phyloP scores from a whole-genome alignment of 805 yeast genomes.

The Wickerhamomyces queroliae region DNA sequence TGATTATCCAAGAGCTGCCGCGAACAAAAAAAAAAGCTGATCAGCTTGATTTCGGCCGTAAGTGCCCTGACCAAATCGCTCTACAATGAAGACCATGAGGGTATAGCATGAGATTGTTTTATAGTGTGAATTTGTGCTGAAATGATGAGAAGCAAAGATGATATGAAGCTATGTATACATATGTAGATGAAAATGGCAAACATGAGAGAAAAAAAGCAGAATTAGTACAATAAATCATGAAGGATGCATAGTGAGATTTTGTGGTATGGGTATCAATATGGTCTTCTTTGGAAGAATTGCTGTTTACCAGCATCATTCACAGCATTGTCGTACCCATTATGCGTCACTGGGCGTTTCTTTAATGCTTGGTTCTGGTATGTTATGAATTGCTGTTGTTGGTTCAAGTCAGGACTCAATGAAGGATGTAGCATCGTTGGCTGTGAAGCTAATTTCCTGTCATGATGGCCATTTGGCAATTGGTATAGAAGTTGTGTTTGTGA shows the following conservation, averaged over 20 bases:
- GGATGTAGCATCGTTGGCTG: constrained; percentile 11
- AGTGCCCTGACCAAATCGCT: too few relatives aligned
- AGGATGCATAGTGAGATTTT: not conserved
- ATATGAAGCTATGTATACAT: not conserved
- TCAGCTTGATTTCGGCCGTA: too few relatives aligned
- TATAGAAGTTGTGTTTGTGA: constrained; percentile 10
- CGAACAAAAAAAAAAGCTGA: too few relatives aligned
- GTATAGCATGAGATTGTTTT: too few relatives aligned
- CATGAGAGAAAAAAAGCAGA: not conserved
- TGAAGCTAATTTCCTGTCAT: not conserved
- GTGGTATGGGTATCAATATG: not conserved
- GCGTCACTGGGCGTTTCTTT: constrained; percentile 1
- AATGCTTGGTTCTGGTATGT: not conserved
- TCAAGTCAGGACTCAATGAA: not conserved
- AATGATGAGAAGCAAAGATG: too few relatives aligned
- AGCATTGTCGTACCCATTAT: constrained; percentile 3
- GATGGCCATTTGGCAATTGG: constrained; percentile 6
- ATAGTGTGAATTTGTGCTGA: too few relatives aligned
- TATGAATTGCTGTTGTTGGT: not conserved
- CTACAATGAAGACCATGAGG: too few relatives aligned
- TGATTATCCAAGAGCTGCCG: too few relatives aligned
- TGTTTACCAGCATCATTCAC: not conserved
- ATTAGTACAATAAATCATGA: too few relatives aligned
- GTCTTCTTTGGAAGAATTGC: not conserved
- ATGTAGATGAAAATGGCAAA: not conserved